Evolutionary conservation across 306 rosid species (phyloP), one percentile per base, ranked within the genome.

Genomic region (Acacia crassicarpa): DNA sequence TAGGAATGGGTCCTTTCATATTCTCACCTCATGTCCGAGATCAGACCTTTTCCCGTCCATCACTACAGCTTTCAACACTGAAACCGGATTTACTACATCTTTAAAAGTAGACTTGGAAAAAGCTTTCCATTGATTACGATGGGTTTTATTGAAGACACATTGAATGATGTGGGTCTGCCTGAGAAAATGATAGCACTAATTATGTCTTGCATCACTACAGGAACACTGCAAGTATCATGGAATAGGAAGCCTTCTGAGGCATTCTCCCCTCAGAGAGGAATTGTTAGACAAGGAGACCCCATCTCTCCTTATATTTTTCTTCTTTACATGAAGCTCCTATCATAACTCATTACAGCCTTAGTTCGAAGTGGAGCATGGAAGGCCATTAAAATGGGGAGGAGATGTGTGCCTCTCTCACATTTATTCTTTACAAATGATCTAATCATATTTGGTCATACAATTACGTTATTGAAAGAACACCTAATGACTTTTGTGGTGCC

Each of bases 1-100:
- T n/a, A n/a, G n/a, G n/a, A n/a, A n/a, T n/a, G n/a, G n/a, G n/a
- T n/a, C n/a, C n/a, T n/a, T n/a, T 44, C 22, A 70, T 32, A 43
- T 48, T 16, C 80, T 81, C 80, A 90, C 98, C 98, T 91, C 94
- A 33, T 85, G 81, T 87, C 86, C 89, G 67, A 93, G 79, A 88
- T 93, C 90, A 4, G 94, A 93, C 75, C 94, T 84, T 80, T 90
- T 93, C 86, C 90, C 94, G 13, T 90, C 97, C 9, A 82, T 87
- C 27, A 89, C 91, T 88, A 91, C 90, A 53, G 88, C 86, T 56
- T 84, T 80, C 90, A 85, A 35, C 58, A 78, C 85, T 48, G 87
- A 86, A 69, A 63, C 86, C 17, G 84, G 85, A 76, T 79, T 87
- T 5, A 62, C 75, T 19, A 41, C 59, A 11, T 88, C 89, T 78